Base-by-base conservation (phyloP, 2,329 filamentous ascomycete genomes). In the Byssothecium circinans region DNA sequence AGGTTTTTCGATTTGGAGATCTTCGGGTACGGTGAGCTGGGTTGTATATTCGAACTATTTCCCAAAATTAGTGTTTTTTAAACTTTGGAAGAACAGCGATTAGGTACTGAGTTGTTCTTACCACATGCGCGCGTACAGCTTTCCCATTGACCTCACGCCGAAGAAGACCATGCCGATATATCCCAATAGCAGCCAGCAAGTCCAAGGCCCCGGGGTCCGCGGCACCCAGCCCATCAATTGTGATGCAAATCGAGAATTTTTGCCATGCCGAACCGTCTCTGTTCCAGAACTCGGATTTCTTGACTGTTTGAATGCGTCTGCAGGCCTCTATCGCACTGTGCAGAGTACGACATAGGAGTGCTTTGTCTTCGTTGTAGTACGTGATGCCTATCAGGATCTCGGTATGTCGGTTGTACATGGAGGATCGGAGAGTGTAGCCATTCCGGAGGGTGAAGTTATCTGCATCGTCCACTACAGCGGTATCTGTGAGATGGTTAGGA, bases 211-310 rank as follows among this genome's bases (percentile, higher is more conserved):
- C 89, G 79, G 96, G 96, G 79, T 96, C 91, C 55, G 88, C 91
- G 72, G 94, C 92, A 60, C 95, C 91, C 63, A 97, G 92, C 81
- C 92, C 92, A 70, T 97, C 92, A 62, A 96, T 96, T 52, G 96
- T 89, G 56, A 96, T 77, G 70, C 88, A 92, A 47, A 96, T 91
- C 25, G 96, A 91, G 68, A 97, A 96, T 78, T 97, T 97, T 71
- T 97, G 92, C 92, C 92, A 96, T 39, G 92, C 91, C 8, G 92
- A 92, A 44, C 92, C 92, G 63, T 91, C 92, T 76, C 95, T 95
- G 77, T 96, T 95, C 92, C 92, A 96, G 78, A 97, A 97, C 60
- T 94, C 91, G 15, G 92, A 96, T 75, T 95, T 96, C 77, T 96
- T 96, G 54, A 96, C 79, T 74, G 95, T 96, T 64, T 96, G 91